Evolutionary conservation across 1,284 basidiomycete species (phyloP), one percentile per base, ranked within the genome.

Genomic region (Pascua guehoae): DNA sequence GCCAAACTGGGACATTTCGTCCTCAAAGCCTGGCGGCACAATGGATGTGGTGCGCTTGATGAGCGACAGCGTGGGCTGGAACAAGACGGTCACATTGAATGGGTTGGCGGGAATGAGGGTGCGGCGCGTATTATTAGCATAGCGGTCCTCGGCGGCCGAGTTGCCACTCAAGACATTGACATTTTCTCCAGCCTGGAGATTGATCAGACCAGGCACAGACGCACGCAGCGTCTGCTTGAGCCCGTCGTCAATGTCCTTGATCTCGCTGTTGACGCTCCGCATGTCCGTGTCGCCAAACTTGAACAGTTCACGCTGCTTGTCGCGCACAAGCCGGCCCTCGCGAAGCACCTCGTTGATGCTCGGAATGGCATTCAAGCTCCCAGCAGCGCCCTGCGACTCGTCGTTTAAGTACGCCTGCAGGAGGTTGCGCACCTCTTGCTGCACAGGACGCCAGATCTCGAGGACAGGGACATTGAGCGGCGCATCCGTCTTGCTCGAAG

Each of bases 301-400:
- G 82, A 97, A 98, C 49, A 96, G 83, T 65, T 47, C 49, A 38
- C 91, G 92, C 56, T 83, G 80, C 71, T 82, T 87, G 66, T 95
- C 91, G 59, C 91, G 82, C 15, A 79, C 81, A 60, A 87, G 85
- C 64, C 84, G 86, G 16, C 89, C 88, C 56, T 91, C 88, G n/a
- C 89, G 84, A 41, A 99, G 82, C 11, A 94, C 86, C 68, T 98
- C 95, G 67, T 96, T 97, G 74, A 98, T 90, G 3, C 94, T 93
- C 7, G 88, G 85, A 52, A 97, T 88, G 2, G 90, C 88, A 70
- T 93, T 93, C 43, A 91, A 82, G 8, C 88, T 86, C 10, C 88
- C 82, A 12, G 85, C 81, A 5, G 85, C 82, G 3, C 87, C 86
- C 72, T 87, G 86, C 58, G 89, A 87, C 66, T 95, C 92, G 73